Conservation (phyloP, 108 stramenopile genomes). For the Nannochloropsis salina region DNA sequence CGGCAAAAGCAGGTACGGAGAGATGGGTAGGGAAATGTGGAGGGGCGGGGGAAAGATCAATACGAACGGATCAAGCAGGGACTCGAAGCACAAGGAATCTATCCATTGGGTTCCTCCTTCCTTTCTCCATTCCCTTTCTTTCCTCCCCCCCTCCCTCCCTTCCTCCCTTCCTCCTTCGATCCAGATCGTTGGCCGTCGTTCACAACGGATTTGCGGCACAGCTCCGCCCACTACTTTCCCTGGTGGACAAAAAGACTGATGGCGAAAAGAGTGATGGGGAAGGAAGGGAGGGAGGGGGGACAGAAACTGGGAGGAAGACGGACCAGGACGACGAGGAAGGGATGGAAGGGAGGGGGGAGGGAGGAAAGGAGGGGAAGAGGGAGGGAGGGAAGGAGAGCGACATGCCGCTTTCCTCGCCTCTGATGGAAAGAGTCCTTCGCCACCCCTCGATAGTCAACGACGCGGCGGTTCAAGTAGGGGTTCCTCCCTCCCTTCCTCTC, state of each 20-base stretch:
- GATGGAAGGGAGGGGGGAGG: not conserved
- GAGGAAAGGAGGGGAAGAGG: not conserved
- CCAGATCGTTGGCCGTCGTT: not conserved
- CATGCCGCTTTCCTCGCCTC: not conserved
- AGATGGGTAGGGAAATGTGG: not conserved
- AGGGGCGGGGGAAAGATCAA: not conserved
- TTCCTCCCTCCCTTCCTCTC: not conserved
- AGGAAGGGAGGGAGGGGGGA: not conserved
- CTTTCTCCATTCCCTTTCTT: too few relatives aligned
- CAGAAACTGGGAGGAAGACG: not conserved
- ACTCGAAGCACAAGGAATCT: not conserved
- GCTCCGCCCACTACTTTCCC: not conserved
- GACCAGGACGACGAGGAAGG: too few relatives aligned
- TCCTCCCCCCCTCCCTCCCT: conserved; percentile 10
- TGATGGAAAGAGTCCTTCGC: not conserved
- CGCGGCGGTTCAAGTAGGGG: not conserved
- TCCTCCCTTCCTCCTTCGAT: not conserved
- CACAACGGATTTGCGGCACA: not conserved
- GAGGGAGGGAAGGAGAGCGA: not conserved
- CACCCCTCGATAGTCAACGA: not conserved
- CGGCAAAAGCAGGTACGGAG: not conserved
- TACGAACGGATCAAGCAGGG: not conserved
- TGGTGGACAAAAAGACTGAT: not conserved
- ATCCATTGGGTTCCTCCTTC: too few relatives aligned
- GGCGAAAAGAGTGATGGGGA: not conserved